Conservation (phyloP, 805 yeast genomes). For the Jamesozyma jinghongensis region DNA sequence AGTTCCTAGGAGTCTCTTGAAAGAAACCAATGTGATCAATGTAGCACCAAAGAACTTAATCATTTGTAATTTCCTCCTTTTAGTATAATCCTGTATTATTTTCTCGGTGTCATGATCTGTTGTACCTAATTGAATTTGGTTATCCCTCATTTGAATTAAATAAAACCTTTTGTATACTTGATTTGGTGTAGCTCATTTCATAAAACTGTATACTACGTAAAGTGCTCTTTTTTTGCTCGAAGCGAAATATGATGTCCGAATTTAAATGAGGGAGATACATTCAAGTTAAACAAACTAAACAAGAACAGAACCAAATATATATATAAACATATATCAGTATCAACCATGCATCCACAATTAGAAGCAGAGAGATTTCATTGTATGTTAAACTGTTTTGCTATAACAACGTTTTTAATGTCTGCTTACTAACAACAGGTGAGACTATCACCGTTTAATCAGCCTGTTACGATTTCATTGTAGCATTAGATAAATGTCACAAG, state of each 20-base stretch:
- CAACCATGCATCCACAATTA: constrained; percentile 44
- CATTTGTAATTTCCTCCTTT: constrained; percentile 65
- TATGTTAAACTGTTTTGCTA: constrained; percentile 17
- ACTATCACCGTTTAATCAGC: constrained; percentile 29
- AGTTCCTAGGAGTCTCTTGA: constrained; percentile 66
- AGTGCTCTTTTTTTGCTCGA: too few species aligned
- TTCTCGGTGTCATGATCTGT: neutral
- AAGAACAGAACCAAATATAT: neutral
- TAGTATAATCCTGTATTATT: constrained; percentile 36
- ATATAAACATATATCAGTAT: neutral
- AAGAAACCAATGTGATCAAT: constrained; percentile 57
- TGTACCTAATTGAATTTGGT: neutral
- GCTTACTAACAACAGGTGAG: constrained; percentile 8
- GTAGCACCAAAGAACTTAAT: constrained; percentile 65
- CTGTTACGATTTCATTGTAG: constrained; percentile 75
- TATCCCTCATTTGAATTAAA: neutral
- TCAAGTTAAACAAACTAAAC: too few species aligned
- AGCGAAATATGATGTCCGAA: too few species aligned
- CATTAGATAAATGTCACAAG: constrained; percentile 81
- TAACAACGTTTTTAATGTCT: neutral
- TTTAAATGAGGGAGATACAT: too few species aligned
- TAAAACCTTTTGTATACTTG: neutral
- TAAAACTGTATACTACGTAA: too few species aligned
- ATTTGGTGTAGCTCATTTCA: too few species aligned
- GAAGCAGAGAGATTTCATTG: constrained; percentile 41